A percentile compares a stretch with the other conserved stretches of the same genome.
Evolutionary conservation across 148 eudicot genomes (phyloP).

Genomic region (Fagopyrum esculentum): DNA sequence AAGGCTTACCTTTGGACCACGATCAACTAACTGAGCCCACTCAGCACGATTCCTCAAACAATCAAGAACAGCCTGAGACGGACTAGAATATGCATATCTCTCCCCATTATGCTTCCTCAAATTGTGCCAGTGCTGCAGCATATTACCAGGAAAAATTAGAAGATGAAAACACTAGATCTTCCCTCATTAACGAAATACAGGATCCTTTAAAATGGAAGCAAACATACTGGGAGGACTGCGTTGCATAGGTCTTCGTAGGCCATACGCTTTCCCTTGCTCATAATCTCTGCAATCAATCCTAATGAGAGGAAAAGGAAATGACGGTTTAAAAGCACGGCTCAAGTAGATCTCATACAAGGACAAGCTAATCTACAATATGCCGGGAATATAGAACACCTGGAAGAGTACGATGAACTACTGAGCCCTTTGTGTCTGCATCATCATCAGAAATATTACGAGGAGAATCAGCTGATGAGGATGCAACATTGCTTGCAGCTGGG

Average conservation of each 20-base stretch:
- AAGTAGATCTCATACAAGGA: not conserved
- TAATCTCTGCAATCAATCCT: slow-evolving; percentile 90
- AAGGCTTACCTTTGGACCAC: slow-evolving; percentile 87
- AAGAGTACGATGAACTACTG: slow-evolving; percentile 56
- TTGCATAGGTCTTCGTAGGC: slow-evolving; percentile 85
- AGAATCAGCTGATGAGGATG: slow-evolving; percentile 48
- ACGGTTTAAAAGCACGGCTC: not conserved
- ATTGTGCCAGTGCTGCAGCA: slow-evolving; percentile 82
- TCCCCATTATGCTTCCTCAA: slow-evolving; percentile 98
- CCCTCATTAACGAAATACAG: slow-evolving; percentile 4
- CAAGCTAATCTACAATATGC: not conserved
- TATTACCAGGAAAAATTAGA: slow-evolving; percentile 7
- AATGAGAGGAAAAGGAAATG: slow-evolving; percentile 10
- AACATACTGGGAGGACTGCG: slow-evolving; percentile 78
- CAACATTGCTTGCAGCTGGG: slow-evolving; percentile 36
- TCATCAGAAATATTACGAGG: slow-evolving; percentile 48
- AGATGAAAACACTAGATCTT: not conserved
- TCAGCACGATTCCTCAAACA: slow-evolving; percentile 92
- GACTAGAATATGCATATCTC: slow-evolving; percentile 91
- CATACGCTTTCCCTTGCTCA: slow-evolving; percentile 87
- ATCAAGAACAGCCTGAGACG: slow-evolving; percentile 93
- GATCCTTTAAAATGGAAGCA: slow-evolving; percentile 16
- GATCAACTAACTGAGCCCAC: slow-evolving; percentile 94
- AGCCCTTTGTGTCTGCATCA: slow-evolving; percentile 40
- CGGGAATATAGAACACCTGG: slow-evolving; percentile 52